Conservation (phyloP, 73 alveolate species). For the Symbiodinium natans region DNA sequence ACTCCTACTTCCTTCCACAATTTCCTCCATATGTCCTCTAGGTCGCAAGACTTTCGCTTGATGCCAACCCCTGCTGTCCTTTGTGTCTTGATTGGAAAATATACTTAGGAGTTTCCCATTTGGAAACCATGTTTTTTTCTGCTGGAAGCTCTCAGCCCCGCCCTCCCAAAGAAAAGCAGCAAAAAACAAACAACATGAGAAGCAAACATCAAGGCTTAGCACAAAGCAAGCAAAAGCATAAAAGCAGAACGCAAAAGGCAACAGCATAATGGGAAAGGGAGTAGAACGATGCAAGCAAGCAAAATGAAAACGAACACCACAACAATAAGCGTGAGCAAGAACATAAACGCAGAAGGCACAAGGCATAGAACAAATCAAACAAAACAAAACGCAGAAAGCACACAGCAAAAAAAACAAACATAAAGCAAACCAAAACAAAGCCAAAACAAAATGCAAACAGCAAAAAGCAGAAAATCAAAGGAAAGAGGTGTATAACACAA, state of each 20-base stretch:
- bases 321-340: background rate
- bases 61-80: no score
- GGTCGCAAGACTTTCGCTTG: no score
- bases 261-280: background rate
- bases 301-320: background rate
- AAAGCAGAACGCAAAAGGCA: background rate
- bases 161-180: no score
- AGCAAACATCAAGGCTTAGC: background rate
- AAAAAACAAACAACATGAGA: no score
- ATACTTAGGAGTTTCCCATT: no score
- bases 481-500: background rate
- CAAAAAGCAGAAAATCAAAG: no score
- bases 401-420: background rate
- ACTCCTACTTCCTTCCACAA: no score
- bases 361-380: background rate
- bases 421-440: background rate
- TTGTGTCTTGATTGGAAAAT: no score
- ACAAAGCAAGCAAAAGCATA: background rate
- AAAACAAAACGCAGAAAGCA: background rate
- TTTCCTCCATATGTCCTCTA: no score
- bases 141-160: no score
- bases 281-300: background rate
- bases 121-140: no score
- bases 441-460: background rate
- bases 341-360: background rate